Base-by-base conservation (phyloP, 306 rosid species). In the Lithocarpus polystachyus region DNA sequence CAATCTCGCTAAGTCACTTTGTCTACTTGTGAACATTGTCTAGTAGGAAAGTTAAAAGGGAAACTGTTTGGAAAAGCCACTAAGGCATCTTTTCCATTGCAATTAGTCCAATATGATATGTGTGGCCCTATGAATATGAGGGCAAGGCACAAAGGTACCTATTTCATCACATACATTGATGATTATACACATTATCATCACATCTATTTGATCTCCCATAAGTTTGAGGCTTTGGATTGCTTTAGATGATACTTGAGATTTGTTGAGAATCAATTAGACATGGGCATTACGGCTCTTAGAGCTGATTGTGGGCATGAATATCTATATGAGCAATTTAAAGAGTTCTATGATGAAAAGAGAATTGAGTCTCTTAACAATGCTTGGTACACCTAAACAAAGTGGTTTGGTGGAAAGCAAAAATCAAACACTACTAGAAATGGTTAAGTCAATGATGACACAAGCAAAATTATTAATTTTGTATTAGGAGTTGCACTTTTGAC, bases 181-280 rank as follows among this genome's bases (percentile, higher is more conserved):
- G 35, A 56, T 29, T 74, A 18, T 22, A 29, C 10, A 5, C 9
- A 6, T 1, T 57, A 5, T 60, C 4, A 9, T 43, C 40, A 59
- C 12, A 17, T 15, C 40, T 60, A 43, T 52, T 18, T 76, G 51
- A 24, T 24, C 15, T 62, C 73, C 1, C 79, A 65, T 15, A 48
- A 45, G 20, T 76, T n/a, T 5, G 2, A 76, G n/a, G 54, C 53
- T 8, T 51, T 65, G 14, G 19, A n/a, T 5, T 76, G 52, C 20
- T 76, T 76, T 6, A 48, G 1, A 51, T 18, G 4, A 4, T 76
- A 43, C 8, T 2, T 76, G 11, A 56, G 4, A 3, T 18, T 26
- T 52, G 73, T 64, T 64, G 37, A 76, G 64, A 65, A 76, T 64
- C 20, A 51, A 52, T 14, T 23, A 76, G 53, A 64, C 5, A 76